phyloP scores from a whole-genome alignment of 257 asterid genomes.

The Leonotis leonurus region DNA sequence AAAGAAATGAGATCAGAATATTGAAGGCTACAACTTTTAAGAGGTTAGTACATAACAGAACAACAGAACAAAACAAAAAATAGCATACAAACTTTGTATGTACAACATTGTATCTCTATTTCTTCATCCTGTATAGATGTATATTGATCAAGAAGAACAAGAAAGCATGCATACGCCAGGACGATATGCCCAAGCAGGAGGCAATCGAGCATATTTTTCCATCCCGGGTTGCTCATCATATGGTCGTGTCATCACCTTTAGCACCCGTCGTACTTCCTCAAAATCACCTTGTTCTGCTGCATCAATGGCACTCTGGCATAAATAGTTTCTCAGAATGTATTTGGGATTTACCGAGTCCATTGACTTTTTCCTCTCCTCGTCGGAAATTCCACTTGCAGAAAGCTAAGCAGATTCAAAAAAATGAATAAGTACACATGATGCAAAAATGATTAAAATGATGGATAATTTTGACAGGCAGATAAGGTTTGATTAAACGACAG shows the following conservation, averaged over 20 bases:
- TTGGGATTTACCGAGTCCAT: constrained; percentile 86
- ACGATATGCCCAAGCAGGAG: constrained; percentile 99
- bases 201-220: constrained; percentile 90
- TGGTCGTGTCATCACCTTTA: constrained; percentile 70
- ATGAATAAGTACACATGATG: not conserved
- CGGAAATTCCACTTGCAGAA: constrained; percentile 45
- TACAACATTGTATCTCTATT: constrained; percentile 26
- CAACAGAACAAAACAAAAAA: constrained; percentile 18
- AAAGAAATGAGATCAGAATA: not conserved
- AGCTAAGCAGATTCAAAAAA: constrained; percentile 35
- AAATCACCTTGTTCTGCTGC: constrained; percentile 87
- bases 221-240: constrained; percentile 93
- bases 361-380: constrained; percentile 65
- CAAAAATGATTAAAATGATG: not conserved
- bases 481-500: not conserved
- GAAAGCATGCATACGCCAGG: constrained; percentile 99
- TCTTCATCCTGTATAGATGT: not conserved
- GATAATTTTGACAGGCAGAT: not conserved
- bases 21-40: constrained; percentile 18
- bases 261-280: constrained; percentile 61
- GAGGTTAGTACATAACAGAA: constrained; percentile 12
- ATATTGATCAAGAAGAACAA: constrained; percentile 55
- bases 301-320: constrained; percentile 94
- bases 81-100: constrained; percentile 30
- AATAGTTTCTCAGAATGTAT: constrained; percentile 81